phyloP scores from a whole-genome alignment of 176 grass and related monocot species.

The Carex littledalei region DNA sequence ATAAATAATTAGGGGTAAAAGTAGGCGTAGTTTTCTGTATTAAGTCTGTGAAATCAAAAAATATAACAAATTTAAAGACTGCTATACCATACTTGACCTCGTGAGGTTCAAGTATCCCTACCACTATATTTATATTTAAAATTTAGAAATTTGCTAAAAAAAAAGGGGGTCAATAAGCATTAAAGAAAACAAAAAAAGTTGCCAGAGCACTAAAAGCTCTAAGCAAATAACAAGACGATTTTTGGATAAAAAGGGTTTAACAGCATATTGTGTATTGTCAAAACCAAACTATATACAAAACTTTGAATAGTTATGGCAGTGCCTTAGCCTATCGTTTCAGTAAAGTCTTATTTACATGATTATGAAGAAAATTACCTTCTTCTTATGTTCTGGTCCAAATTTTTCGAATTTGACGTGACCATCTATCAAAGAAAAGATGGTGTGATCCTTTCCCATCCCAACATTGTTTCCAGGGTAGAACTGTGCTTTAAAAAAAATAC shows the following conservation, averaged over 20 bases:
- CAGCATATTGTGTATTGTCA: neutral
- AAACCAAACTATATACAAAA: neutral
- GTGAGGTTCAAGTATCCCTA: neutral
- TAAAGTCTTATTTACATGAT: neutral
- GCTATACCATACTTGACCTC: neutral
- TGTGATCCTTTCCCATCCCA: constrained; percentile 95
- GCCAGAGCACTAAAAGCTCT: neutral
- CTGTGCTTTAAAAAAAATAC: constrained; percentile 37
- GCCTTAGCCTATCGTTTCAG: neutral
- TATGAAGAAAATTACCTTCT: constrained; percentile 48
- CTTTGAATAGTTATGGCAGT: neutral
- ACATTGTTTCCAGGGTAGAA: constrained; percentile 98
- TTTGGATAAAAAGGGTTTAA: neutral
- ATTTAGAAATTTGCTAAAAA: neutral
- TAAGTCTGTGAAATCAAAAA: neutral
- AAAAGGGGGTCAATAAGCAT: neutral
- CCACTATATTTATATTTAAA: neutral
- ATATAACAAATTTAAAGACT: neutral
- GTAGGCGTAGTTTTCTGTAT: neutral
- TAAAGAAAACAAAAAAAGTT: neutral
- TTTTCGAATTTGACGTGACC: constrained; percentile 98
- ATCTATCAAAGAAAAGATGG: constrained; percentile 96
- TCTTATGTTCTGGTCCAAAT: constrained; percentile 67
- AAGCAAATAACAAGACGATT: neutral
- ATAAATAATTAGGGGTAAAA: constrained; percentile 8